phyloP scores from a whole-genome alignment of 2,329 filamentous ascomycete species.

The Lasiodiplodia hormozganensis region DNA sequence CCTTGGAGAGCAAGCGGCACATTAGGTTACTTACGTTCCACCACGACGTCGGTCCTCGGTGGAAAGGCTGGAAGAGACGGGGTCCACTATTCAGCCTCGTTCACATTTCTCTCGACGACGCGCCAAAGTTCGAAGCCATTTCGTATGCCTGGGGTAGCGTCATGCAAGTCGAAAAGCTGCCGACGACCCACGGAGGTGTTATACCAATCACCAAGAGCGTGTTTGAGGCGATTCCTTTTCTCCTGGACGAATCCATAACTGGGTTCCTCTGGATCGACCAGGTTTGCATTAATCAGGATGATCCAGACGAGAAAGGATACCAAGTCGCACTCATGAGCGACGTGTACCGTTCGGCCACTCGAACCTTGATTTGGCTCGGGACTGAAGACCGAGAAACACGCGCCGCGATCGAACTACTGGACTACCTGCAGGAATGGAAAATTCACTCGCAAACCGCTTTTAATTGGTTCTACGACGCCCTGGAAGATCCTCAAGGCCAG shows the following conservation, averaged over 20 bases:
- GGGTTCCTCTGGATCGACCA: constrained; percentile 29
- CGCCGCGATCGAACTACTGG: neutral
- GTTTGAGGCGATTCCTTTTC: neutral
- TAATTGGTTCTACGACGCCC: neutral
- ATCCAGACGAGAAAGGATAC: constrained; percentile 19
- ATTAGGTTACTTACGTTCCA: neutral
- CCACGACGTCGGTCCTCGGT: neutral
- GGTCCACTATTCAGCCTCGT: constrained; percentile 7
- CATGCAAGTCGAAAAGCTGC: constrained; percentile 4
- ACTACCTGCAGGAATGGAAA: neutral
- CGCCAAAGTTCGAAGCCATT: constrained; percentile 26
- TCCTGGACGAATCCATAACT: constrained; percentile 24
- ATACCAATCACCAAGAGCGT: constrained; percentile 26
- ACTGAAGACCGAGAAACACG: neutral
- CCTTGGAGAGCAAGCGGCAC: neutral
- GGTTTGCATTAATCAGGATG: constrained; percentile 30
- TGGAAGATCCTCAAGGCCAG: neutral
- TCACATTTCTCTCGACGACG: neutral
- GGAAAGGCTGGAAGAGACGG: neutral
- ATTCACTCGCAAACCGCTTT: neutral
- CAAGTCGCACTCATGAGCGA: constrained; percentile 27
- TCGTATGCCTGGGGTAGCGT: constrained; percentile 31
- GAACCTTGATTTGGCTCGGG: constrained; percentile 31
- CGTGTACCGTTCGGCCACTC: constrained; percentile 21
- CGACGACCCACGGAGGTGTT: constrained; percentile 8